Conservation (phyloP, 805 yeast genomes). For the Candida oleophila region DNA sequence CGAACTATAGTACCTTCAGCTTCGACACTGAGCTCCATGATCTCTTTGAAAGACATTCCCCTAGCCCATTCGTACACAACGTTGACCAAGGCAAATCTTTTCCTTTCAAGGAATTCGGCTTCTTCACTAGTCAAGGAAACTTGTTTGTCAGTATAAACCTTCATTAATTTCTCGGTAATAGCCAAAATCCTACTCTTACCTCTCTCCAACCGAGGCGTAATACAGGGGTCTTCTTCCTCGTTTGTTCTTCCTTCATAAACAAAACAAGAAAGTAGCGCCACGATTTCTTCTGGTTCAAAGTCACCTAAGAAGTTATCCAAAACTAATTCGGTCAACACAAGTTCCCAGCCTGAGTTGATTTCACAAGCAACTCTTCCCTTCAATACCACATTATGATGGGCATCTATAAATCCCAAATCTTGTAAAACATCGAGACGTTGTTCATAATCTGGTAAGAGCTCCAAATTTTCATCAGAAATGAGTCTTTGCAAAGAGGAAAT, state of each 20-base stretch:
- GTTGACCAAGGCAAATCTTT: slow-evolving; percentile 86
- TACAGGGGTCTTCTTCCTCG: slow-evolving; percentile 59
- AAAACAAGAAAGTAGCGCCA: slow-evolving; percentile 88
- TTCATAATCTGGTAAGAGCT: slow-evolving; percentile 88
- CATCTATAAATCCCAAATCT: slow-evolving; percentile 79
- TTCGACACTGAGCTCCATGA: slow-evolving; percentile 84
- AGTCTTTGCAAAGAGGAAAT: slow-evolving; percentile 57
- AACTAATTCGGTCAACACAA: slow-evolving; percentile 82
- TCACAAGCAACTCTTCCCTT: slow-evolving; percentile 96
- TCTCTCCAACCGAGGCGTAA: slow-evolving; percentile 76
- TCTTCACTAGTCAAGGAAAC: slow-evolving; percentile 82
- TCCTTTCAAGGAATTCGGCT: slow-evolving; percentile 75
- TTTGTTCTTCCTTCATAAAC: slow-evolving; percentile 84
- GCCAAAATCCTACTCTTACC: slow-evolving; percentile 66
- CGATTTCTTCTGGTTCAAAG: slow-evolving; percentile 93
- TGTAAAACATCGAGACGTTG: slow-evolving; percentile 79
- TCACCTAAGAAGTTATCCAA: slow-evolving; percentile 90
- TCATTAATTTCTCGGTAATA: slow-evolving; percentile 62
- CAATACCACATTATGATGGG: slow-evolving; percentile 69
- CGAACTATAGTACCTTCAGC: slow-evolving; percentile 97
- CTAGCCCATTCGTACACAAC: slow-evolving; percentile 98
- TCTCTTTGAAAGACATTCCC: slow-evolving; percentile 85
- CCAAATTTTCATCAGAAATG: slow-evolving; percentile 85
- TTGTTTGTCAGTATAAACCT: slow-evolving; percentile 63
- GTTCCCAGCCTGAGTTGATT: slow-evolving; percentile 86